Evolutionary conservation across 2,329 filamentous ascomycete species (phyloP), one percentile per base, ranked within the genome.

Genomic region (Apiospora kogelbergensis): DNA sequence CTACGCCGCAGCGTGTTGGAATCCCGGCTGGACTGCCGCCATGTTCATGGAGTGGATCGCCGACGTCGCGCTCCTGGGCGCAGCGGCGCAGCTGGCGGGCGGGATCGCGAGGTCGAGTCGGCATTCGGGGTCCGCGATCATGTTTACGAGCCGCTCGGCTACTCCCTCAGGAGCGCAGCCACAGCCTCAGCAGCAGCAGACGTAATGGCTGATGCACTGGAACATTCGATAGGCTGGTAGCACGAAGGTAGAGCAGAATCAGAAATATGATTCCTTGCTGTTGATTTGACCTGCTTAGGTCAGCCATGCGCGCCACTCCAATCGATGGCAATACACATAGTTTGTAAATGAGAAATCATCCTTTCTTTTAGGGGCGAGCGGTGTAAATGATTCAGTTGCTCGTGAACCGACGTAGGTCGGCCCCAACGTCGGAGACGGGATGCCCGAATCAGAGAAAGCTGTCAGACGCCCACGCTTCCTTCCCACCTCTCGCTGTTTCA

Each of bases 1-100:
- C 44, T 69, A 69, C 57, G 67, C 64, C n/a, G 26, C 46, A 13
- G 22, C 68, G 17, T 70, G 69, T 41, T 45, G 65, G n/a, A 63
- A 45, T 37, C 26, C n/a, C 2, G 69, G 67, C 2, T 66, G 65
- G 67, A 30, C 68, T 24, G 69, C 67, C 2, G 41, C 30, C 30
- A 7, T 67, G 13, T 40, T 70, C 37, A 41, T 69, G 30, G 64
- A 46, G 3, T 70, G 69, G 69, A 42, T 53, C 1, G 67, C 42
- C 22, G 40, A 46, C 40, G 26, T 70, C 37, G 42, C 45, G 40
- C 48, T 65, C n/a, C 48, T 57, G n/a, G 66, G 45, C 30, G 69
- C 66, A 4, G 69, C 67, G 45, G 67, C 67, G 30, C 46, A 66
- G 48, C 64, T 70, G 26, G 67, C 67, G 42, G 53, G 37, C 24